Conservation (phyloP, 2,329 filamentous ascomycete species). For the Neofusicoccum umdonicola region DNA sequence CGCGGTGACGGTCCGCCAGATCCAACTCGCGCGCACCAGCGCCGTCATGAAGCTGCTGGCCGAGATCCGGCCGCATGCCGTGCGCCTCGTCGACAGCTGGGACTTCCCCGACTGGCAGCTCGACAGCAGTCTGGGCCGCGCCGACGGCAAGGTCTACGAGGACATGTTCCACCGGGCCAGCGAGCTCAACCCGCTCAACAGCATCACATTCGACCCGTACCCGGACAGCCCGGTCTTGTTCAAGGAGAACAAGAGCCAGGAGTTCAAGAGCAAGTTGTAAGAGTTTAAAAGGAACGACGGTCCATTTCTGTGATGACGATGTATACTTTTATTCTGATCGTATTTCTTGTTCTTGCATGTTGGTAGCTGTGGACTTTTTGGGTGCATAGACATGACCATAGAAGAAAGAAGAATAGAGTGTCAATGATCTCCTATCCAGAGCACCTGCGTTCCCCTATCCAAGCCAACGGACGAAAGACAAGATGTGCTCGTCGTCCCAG, state of each 20-base stretch:
- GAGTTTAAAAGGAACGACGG: not conserved
- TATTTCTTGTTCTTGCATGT: slow-evolving; percentile 9
- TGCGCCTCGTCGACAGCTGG: slow-evolving; percentile 71
- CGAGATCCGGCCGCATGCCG: slow-evolving; percentile 70
- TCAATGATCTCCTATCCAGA: slow-evolving; percentile 19
- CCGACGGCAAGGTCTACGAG: slow-evolving; percentile 74
- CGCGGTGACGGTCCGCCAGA: slow-evolving; percentile 67
- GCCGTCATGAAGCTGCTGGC: slow-evolving; percentile 68
- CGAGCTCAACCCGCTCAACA: slow-evolving; percentile 71
- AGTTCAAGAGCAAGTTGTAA: slow-evolving; percentile 16
- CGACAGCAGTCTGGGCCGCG: slow-evolving; percentile 66
- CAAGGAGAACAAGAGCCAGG: slow-evolving; percentile 45
- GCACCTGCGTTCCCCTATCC: not conserved
- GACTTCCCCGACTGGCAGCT: slow-evolving; percentile 76
- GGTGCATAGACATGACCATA: not conserved
- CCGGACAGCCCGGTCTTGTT: slow-evolving; percentile 61
- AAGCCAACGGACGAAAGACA: not conserved
- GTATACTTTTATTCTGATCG: not conserved
- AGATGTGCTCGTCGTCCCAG: not conserved
- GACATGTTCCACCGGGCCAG: slow-evolving; percentile 72
- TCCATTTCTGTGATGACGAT: not conserved
- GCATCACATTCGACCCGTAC: slow-evolving; percentile 69
- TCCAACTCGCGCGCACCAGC: slow-evolving; percentile 65
- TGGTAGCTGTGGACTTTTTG: slow-evolving; percentile 22
- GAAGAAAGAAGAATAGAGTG: slow-evolving; percentile 24